phyloP scores from a whole-genome alignment of 768 basidiomycete genomes.

The Cytidiella melzeri region DNA sequence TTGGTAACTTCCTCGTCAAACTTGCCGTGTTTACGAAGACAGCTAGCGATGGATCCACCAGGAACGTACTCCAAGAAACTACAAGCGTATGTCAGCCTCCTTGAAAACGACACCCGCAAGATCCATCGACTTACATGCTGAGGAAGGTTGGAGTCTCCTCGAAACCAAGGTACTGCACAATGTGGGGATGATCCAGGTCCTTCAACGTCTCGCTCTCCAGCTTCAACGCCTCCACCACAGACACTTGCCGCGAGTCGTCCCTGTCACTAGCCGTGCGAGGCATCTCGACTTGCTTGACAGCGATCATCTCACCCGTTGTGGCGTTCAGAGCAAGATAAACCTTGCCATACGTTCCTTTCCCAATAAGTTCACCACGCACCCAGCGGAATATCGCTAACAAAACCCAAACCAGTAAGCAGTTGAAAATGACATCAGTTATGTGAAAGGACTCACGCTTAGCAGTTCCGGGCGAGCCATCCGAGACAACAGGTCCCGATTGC shows the following conservation, averaged over 20 bases:
- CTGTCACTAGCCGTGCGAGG: conserved; percentile 89
- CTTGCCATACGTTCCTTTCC: conserved; percentile 93
- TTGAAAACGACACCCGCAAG: neutral
- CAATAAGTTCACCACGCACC: conserved; percentile 97
- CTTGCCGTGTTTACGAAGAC: conserved; percentile 86
- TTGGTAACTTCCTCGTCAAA: conserved; percentile 90
- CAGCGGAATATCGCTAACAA: conserved; percentile 85
- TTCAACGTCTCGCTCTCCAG: conserved; percentile 95
- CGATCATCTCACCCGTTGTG: conserved; percentile 97
- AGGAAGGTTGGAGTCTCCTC: conserved; percentile 84
- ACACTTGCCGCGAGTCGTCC: conserved; percentile 76
- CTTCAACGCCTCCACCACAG: conserved; percentile 87
- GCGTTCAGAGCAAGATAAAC: conserved; percentile 96
- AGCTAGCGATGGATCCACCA: conserved; percentile 90
- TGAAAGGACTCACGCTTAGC: conserved; percentile 48
- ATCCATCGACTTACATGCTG: conserved; percentile 69
- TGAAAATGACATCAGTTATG: conserved; percentile 6
- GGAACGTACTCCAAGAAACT: conserved; percentile 99
- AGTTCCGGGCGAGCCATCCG: conserved; percentile 21
- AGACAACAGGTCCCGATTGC: conserved; percentile 36
- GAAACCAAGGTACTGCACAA: conserved; percentile 95
- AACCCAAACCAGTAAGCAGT: neutral
- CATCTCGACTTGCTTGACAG: conserved; percentile 97
- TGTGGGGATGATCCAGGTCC: conserved; percentile 94
- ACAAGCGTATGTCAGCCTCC: conserved; percentile 7